These are phyloP conservation scores for Wilcoxina mikolae DNA, from an alignment of 495 filamentous ascomycete species.

Conservation along the genomic window DNA sequence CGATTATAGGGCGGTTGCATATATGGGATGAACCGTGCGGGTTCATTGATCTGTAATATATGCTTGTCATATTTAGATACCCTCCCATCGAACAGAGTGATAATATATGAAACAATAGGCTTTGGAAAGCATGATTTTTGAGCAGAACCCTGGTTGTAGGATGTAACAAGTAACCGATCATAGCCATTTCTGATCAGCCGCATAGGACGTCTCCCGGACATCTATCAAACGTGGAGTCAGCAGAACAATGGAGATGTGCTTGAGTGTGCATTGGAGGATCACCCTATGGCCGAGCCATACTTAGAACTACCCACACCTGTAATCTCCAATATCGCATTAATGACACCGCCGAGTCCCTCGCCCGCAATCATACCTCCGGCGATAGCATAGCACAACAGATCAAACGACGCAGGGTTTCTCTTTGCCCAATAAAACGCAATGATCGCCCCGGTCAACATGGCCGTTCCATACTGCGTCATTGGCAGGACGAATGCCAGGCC, in stretches of 20 bases:
- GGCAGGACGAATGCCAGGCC: conserved; percentile 50
- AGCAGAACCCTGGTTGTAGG: no score
- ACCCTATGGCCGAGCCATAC: conserved; percentile 37
- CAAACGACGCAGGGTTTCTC: conserved; percentile 40
- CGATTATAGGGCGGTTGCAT: no score
- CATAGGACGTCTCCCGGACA: no score
- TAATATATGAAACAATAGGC: no score
- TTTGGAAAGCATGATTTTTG: no score
- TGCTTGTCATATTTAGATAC: no score
- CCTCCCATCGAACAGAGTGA: no score
- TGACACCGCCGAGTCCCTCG: conserved; percentile 50
- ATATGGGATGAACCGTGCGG: no score
- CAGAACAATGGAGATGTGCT: conserved; percentile 7
- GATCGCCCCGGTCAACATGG: conserved; percentile 44
- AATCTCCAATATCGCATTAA: conserved; percentile 43
- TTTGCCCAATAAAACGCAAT: conserved; percentile 45
- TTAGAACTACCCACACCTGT: conserved; percentile 35
- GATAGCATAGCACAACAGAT: conserved; percentile 49
- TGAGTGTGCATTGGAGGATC: conserved; percentile 34
- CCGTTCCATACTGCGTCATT: conserved; percentile 40
- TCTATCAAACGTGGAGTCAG: no score
- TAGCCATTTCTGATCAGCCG: no score
- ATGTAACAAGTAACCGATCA: no score
- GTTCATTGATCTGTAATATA: no score
- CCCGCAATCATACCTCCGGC: conserved; percentile 55